These are phyloP conservation scores for Venturiaceae sp. DNA, from an alignment of 2,329 filamentous ascomycete genomes.

Conservation along the genomic window DNA sequence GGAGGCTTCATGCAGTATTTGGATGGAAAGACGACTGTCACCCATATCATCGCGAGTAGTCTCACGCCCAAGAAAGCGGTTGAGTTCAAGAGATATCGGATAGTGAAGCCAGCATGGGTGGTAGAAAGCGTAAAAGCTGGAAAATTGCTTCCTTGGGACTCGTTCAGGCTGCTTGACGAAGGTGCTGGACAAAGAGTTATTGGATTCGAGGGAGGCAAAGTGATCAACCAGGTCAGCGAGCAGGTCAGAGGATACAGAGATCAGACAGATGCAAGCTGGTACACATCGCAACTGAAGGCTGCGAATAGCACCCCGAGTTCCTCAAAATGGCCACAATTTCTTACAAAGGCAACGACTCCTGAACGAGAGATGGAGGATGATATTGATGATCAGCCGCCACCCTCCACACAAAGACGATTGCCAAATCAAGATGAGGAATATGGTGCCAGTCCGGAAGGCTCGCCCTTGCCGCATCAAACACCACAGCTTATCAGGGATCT, in stretches of 20 bases:
- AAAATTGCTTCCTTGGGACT: constrained; percentile 73
- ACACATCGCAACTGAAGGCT: constrained; percentile 57
- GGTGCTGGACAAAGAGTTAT: constrained; percentile 74
- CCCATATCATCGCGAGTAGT: constrained; percentile 87
- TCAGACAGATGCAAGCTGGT: constrained; percentile 76
- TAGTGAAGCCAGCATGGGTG: constrained; percentile 92
- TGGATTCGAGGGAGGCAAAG: constrained; percentile 48
- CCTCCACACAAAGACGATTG: constrained; percentile 16
- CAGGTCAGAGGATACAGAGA: constrained; percentile 61
- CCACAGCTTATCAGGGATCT: neutral
- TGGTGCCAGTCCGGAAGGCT: neutral
- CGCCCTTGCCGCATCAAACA: neutral
- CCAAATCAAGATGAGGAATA: constrained; percentile 11
- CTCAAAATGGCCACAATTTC: constrained; percentile 16
- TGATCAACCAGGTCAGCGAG: constrained; percentile 57
- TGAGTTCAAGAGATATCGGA: constrained; percentile 78
- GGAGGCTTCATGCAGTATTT: constrained; percentile 91
- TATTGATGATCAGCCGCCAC: constrained; percentile 18
- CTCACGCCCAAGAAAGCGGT: constrained; percentile 87
- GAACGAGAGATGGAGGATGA: constrained; percentile 11
- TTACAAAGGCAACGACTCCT: constrained; percentile 12
- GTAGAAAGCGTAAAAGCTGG: constrained; percentile 80
- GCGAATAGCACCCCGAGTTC: constrained; percentile 16
- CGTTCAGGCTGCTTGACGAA: constrained; percentile 77
- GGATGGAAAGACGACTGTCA: constrained; percentile 88